Conservation (phyloP, 2,329 filamentous ascomycete species). For the Teratosphaeria nubilosa region DNA sequence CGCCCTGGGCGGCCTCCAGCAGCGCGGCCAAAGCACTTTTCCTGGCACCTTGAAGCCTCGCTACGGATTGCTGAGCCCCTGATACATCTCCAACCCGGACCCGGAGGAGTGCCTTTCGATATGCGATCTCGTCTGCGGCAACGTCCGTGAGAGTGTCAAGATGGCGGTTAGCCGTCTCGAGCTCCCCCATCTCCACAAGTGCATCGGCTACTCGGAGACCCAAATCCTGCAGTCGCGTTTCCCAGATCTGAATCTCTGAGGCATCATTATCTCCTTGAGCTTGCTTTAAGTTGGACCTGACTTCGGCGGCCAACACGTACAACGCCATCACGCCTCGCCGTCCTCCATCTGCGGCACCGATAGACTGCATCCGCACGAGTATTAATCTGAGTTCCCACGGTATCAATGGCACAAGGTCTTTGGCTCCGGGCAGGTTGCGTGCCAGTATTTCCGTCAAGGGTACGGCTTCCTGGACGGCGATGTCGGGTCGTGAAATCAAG, state of each 20-base stretch:
- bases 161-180: slow-evolving; percentile 67
- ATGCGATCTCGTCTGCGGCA: slow-evolving; percentile 33
- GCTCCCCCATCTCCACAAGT: slow-evolving; percentile 76
- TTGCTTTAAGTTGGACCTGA: slow-evolving; percentile 14
- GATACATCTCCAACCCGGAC: slow-evolving; percentile 68
- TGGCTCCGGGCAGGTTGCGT: slow-evolving; percentile 39
- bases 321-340: slow-evolving; percentile 72
- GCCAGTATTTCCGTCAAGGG: slow-evolving; percentile 47
- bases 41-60: slow-evolving; percentile 46
- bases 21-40: slow-evolving; percentile 29
- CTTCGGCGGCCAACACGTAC: slow-evolving; percentile 59
- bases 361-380: slow-evolving; percentile 70
- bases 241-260: slow-evolving; percentile 57
- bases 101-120: slow-evolving; percentile 54
- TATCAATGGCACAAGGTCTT: slow-evolving; percentile 52
- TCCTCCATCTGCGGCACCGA: slow-evolving; percentile 75
- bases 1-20: slow-evolving; percentile 66
- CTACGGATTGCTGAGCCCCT: slow-evolving; percentile 17
- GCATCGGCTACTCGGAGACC: slow-evolving; percentile 56
- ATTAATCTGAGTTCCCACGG: slow-evolving; percentile 83
- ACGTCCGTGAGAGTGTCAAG: slow-evolving; percentile 47
- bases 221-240: slow-evolving; percentile 59
- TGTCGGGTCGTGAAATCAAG: slow-evolving; percentile 55
- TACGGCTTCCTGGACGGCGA: slow-evolving; percentile 52
- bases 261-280: slow-evolving; percentile 42